Evolutionary conservation across 352 stramenopile species (phyloP), one percentile per base, ranked within the genome.

Genomic region (Phytophthora sojae): DNA sequence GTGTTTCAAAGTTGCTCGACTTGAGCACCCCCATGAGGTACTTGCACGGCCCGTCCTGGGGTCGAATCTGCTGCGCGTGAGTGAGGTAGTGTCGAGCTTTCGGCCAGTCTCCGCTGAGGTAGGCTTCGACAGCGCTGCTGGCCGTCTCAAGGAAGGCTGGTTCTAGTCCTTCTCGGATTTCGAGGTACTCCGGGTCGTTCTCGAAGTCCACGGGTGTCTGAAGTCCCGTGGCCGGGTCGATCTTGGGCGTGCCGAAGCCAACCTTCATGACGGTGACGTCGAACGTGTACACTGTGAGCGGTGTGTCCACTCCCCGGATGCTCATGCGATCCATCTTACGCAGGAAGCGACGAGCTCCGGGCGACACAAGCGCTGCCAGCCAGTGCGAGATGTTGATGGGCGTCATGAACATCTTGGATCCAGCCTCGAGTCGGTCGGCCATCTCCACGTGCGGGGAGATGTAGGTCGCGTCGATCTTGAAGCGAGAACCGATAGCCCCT

Each of bases 391-490:
- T 73, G 45, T 96, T 95, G 66, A 96, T 88, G 6, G 86, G 85
- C 6, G 87, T 93, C 44, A 69, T 76, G 59, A 96, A 98, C 37
- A 96, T 97, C 71, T 99, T 99, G 45, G 97, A 99, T 0, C 85
- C 94, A 6, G 92, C 96, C 75, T 99, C 96, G 5, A 99, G 81
- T 17, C 93, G 95, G 61, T 99, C 96, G 8, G 95, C 89, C 82
- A 94, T 93, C 62, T 99, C 96, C 11, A 99, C 96, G 58, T 98
- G 93, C 25, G 97, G 94, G 6, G 92, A 98, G 58, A 99, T 97
- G 70, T 99, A 99, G 15, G 96, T 99, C n/a, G 96, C 96, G 72
- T 99, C 97, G 66, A 99, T 98, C 70, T 99, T 99, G 64, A 91
- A 91, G 14, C 94, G 85, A 14, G 94, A 98, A 39, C 96, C 96